These are phyloP conservation scores for Pseudopyricularia cyperi DNA, from an alignment of 2,329 filamentous ascomycete genomes.

Conservation along the genomic window DNA sequence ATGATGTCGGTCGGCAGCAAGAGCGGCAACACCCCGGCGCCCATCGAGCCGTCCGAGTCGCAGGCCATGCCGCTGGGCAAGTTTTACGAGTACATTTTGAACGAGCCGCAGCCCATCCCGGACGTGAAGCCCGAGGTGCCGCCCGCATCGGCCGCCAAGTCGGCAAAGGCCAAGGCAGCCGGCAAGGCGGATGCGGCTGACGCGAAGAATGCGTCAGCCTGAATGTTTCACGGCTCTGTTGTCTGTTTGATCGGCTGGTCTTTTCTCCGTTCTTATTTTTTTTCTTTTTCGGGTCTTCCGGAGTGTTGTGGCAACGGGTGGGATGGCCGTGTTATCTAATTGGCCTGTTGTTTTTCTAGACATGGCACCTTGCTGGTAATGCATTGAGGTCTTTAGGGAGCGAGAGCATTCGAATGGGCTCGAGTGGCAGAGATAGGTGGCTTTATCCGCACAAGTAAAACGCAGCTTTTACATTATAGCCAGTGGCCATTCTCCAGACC, in stretches of 20 bases:
- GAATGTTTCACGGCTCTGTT: neutral
- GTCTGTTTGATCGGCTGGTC: neutral
- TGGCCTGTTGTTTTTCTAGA: too few species aligned
- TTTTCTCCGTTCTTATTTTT: too few species aligned
- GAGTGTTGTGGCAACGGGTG: too few species aligned
- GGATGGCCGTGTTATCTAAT: too few species aligned
- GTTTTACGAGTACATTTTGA: conserved; percentile 2
- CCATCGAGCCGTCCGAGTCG: neutral
- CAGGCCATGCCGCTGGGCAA: conserved; percentile 1
- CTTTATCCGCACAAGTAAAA: too few species aligned
- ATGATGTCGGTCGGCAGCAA: neutral
- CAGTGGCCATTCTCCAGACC: too few species aligned
- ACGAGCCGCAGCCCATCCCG: conserved; percentile 1
- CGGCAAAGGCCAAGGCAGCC: neutral
- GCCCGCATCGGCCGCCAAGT: neutral
- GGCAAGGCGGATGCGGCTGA: neutral
- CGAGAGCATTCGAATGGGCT: too few species aligned
- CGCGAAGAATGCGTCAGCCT: neutral
- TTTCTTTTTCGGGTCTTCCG: too few species aligned
- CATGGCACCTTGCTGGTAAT: too few species aligned
- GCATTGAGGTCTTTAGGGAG: too few species aligned
- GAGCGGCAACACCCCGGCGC: neutral
- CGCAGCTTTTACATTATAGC: too few species aligned
- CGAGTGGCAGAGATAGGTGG: too few species aligned
- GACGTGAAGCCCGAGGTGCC: conserved; percentile 1